Percentiles rank a stretch among this genome's conserved stretches.
These are phyloP conservation scores for Phytophthora fragariaefolia DNA, from an alignment of 352 stramenopile genomes.

Conservation along the genomic window DNA sequence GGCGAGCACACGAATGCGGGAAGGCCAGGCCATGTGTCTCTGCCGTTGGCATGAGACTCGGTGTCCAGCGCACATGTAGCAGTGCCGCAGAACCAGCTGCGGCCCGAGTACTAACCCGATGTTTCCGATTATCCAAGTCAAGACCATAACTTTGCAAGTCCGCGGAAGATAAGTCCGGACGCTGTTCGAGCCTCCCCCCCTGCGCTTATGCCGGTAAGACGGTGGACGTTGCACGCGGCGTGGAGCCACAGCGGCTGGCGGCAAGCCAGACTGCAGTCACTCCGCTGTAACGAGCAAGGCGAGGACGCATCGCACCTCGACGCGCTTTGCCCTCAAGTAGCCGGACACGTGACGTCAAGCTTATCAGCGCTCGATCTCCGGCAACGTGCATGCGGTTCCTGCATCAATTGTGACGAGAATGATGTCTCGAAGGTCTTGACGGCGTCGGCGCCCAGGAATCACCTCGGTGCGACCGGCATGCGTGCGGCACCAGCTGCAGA, in stretches of 20 bases:
- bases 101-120: constrained; percentile 23
- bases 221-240: neutral
- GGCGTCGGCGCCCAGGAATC: neutral
- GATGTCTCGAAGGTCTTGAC: neutral
- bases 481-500: constrained; percentile 30
- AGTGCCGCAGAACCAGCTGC: constrained; percentile 37
- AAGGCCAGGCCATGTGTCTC: constrained; percentile 19
- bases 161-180: constrained; percentile 32
- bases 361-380: constrained; percentile 14
- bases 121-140: constrained; percentile 26
- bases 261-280: constrained; percentile 25
- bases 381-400: constrained; percentile 7
- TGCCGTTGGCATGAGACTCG: constrained; percentile 23
- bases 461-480: neutral
- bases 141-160: constrained; percentile 20
- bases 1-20: constrained; percentile 14
- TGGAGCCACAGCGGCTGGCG: constrained; percentile 3
- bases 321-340: no score
- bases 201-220: constrained; percentile 15
- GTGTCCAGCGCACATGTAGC: constrained; percentile 12
- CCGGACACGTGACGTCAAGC: constrained; percentile 11
- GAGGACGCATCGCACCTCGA: constrained; percentile 10
- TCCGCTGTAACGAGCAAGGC: constrained; percentile 17
- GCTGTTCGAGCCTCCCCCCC: neutral
- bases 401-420: neutral